Percentiles rank a stretch among this genome's conserved stretches.
These are phyloP conservation scores for Venturia pyrina DNA, from an alignment of 2,329 filamentous ascomycete species.

Conservation along the genomic window DNA sequence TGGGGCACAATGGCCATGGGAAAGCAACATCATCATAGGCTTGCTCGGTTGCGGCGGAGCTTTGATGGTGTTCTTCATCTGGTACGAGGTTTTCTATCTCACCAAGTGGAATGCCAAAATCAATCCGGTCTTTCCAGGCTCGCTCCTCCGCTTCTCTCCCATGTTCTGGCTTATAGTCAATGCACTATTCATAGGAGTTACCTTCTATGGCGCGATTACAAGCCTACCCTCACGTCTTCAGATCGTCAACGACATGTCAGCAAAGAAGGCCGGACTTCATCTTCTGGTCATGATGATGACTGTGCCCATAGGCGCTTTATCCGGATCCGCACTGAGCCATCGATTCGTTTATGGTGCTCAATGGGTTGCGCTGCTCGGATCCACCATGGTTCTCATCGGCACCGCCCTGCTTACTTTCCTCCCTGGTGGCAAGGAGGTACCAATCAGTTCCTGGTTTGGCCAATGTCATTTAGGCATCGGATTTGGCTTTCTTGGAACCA, in stretches of 20 bases:
- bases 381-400: not conserved
- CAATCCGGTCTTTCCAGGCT: not conserved
- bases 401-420: not conserved
- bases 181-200: not conserved
- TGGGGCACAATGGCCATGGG: not conserved
- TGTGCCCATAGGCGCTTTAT: not conserved
- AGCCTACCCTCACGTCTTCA: not conserved
- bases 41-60: not conserved
- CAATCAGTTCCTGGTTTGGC: not conserved
- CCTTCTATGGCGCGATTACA: not conserved
- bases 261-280: not conserved
- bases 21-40: not conserved
- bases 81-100: not conserved
- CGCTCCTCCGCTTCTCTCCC: not conserved
- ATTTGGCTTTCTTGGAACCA: not conserved
- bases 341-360: not conserved
- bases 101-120: not conserved
- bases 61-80: not conserved
- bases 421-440: not conserved
- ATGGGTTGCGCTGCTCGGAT: not conserved
- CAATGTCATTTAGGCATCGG: not conserved
- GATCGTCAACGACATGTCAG: not conserved
- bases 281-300: constrained; percentile 4
- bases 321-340: not conserved
- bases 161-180: not conserved